A percentile compares a stretch with the other conserved stretches of the same genome.
Conservation (phyloP, 345 rosid genomes). For the Adansonia digitata region DNA sequence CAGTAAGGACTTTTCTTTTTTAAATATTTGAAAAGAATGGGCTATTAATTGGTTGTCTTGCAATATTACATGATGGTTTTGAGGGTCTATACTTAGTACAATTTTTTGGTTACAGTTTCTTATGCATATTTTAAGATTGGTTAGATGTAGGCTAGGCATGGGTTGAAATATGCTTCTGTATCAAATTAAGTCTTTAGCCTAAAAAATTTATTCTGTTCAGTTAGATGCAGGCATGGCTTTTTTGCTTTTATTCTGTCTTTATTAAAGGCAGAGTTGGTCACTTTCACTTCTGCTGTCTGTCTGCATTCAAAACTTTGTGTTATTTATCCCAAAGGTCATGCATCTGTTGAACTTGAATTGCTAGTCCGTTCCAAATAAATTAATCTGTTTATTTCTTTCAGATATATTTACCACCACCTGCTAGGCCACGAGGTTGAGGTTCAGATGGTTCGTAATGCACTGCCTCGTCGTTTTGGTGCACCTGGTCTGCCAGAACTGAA, state of each 20-base stretch:
- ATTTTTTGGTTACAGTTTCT: background rate
- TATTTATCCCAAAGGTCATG: background rate
- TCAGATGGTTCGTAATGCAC: slow-evolving; percentile 85
- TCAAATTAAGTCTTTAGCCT: background rate
- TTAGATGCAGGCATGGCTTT: background rate
- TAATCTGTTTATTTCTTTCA: slow-evolving; percentile 24
- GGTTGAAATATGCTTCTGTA: background rate
- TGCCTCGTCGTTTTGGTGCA: slow-evolving; percentile 96
- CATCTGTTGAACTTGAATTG: background rate
- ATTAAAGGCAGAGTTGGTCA: background rate
- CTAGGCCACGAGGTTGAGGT: slow-evolving; percentile 98
- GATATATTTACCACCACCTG: slow-evolving; percentile 94
- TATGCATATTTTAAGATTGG: background rate
- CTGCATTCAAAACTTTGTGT: background rate
- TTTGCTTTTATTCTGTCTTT: background rate
- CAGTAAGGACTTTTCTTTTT: no score
- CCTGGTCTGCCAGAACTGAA: slow-evolving; percentile 99
- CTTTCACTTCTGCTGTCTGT: background rate
- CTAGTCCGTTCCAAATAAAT: background rate
- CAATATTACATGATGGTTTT: no score
- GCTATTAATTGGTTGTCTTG: background rate
- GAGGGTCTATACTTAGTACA: background rate
- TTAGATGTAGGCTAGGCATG: background rate
- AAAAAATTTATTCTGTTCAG: background rate
- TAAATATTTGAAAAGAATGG: no score